A percentile compares a stretch with the other conserved stretches of the same genome.
Evolutionary conservation across 768 basidiomycete genomes (phyloP).

Genomic region (Pseudohyphozyma bogoriensis): DNA sequence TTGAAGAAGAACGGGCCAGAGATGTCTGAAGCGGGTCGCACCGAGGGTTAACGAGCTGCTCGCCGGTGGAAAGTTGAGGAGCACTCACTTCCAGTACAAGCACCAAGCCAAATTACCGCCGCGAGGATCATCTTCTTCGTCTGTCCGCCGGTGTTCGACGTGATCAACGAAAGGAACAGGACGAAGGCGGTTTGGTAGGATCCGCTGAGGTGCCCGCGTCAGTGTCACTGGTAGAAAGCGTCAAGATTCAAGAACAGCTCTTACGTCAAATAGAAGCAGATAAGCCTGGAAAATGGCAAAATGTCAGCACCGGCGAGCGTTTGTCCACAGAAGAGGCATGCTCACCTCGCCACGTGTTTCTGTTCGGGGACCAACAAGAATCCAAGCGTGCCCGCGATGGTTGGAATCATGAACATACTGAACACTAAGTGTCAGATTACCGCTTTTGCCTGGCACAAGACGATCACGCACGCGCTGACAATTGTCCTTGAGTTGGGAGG

Average conservation of each 20-base stretch:
- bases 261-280: conserved; percentile 22
- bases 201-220: background rate
- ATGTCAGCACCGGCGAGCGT: no score
- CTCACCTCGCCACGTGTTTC: conserved; percentile 36
- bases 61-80: background rate
- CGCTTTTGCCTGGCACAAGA: background rate
- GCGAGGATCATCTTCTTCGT: conserved; percentile 38
- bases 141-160: conserved; percentile 42
- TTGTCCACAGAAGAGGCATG: no score
- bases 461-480: background rate
- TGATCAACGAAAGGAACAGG: conserved; percentile 37
- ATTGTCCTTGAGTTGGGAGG: conserved; percentile 33
- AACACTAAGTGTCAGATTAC: background rate
- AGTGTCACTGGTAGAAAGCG: background rate
- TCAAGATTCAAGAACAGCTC: conserved; percentile 31
- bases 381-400: conserved; percentile 37
- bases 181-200: conserved; percentile 36
- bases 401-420: conserved; percentile 37
- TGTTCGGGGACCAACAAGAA: conserved; percentile 37
- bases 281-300: no score
- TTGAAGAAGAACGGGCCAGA: conserved; percentile 33
- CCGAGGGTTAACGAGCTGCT: background rate
- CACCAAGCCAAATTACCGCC: conserved; percentile 38
- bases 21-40: no score
- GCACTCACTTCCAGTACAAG: conserved; percentile 28